Evolutionary conservation across 2,329 filamentous ascomycete genomes (phyloP).

Genomic region (Colletotrichum sp.): DNA sequence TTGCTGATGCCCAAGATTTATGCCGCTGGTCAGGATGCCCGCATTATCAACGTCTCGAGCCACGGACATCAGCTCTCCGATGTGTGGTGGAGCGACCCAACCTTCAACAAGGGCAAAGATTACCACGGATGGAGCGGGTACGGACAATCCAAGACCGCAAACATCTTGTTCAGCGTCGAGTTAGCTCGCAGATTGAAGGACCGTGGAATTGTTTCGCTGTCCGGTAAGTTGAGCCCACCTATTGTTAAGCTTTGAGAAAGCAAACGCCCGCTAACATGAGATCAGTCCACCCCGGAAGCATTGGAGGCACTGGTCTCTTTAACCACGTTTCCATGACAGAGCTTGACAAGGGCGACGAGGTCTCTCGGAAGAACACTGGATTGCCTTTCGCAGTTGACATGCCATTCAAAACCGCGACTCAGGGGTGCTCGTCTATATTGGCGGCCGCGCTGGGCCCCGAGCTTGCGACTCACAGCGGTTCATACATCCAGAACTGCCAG

Average conservation of each 20-base stretch:
- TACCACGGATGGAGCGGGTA: neutral
- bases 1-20: neutral
- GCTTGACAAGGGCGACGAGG: neutral
- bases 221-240: neutral
- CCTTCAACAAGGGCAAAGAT: neutral
- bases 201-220: neutral
- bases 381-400: neutral
- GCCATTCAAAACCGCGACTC: neutral
- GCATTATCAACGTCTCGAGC: neutral
- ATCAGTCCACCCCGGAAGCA: neutral
- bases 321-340: neutral
- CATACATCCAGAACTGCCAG: neutral
- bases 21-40: neutral
- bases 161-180: neutral
- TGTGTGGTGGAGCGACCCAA: neutral
- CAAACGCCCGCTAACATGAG: rapidly evolving
- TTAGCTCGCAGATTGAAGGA: neutral
- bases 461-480: neutral
- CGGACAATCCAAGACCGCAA: neutral
- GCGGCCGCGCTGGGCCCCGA: neutral
- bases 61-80: neutral
- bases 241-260: rapidly evolving
- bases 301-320: neutral
- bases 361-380: neutral
- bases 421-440: neutral